Base-by-base conservation (phyloP, 805 yeast genomes). In the Myxozyma mucilagina region DNA sequence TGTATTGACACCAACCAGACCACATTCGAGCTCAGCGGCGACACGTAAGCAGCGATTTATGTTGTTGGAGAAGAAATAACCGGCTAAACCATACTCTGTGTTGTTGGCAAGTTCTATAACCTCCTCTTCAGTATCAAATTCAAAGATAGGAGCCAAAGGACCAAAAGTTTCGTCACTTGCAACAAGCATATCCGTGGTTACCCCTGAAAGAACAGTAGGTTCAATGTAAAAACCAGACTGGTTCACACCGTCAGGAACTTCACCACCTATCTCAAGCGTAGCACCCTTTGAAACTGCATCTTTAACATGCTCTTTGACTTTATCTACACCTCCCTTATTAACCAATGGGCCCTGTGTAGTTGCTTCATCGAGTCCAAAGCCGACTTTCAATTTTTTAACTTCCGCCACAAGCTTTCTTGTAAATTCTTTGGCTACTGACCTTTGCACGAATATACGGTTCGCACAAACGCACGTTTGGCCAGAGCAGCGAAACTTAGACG, bases 1-100 rank as follows among this genome's bases (percentile, higher is more conserved):
- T 11, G 90, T 83, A 74, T 89, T 89, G 60, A 84, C 85, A 47
- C 94, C 94, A 56, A 89, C 81, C 92, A 89, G 88, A 50, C 96
- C 96, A 35, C 81, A 84, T 67, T 89, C 84, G 55, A 89, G 78
- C n/a, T 79, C 83, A 72, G 86, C 90, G 34, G 89, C 85, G 11
- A 87, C 83, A 56, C 80, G 77, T 74, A 85, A 79, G 10, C 86
- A 77, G 51, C 85, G 80, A 51, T 77, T 72, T 59, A 84, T 72
- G 72, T 86, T 81, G 57, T 77, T 71, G 13, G 91, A 80, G 76
- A 72, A 89, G 74, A 89, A 82, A 72, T 89, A 89, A 8, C 89
- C 89, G 1, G 94, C 93, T 56, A 89, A 79, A n/a, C 96, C 96
- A 48, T 84, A 88, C 18, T 82, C 84, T n/a, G 61, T 56, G 41